Conservation (phyloP, 2,329 filamentous ascomycete species). For the Tolypocladium ovalisporum region DNA sequence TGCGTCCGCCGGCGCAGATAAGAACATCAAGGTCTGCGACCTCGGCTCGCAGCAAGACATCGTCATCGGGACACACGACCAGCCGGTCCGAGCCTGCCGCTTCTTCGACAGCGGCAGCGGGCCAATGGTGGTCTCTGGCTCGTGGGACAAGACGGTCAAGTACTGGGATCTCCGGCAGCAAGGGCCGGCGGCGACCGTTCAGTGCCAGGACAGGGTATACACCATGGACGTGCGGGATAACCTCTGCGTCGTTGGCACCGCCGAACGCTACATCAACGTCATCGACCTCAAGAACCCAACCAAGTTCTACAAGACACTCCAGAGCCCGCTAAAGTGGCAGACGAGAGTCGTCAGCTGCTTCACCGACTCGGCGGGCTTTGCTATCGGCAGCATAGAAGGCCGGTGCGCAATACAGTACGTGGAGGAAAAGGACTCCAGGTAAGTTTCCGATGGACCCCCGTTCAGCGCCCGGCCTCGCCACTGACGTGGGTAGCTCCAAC, state of each 20-base stretch:
- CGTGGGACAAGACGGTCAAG: slow-evolving; percentile 84
- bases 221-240: slow-evolving; percentile 85
- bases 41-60: slow-evolving; percentile 54
- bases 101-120: slow-evolving; percentile 64
- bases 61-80: slow-evolving; percentile 76
- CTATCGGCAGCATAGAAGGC: slow-evolving; percentile 92
- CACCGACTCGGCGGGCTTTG: slow-evolving; percentile 80
- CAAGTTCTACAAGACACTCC: slow-evolving; percentile 91
- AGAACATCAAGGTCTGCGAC: slow-evolving; percentile 81
- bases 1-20: slow-evolving; percentile 80
- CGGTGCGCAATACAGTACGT: slow-evolving; percentile 97
- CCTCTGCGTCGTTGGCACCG: slow-evolving; percentile 82
- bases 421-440: slow-evolving; percentile 83
- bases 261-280: slow-evolving; percentile 93
- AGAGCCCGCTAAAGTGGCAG: slow-evolving; percentile 97
- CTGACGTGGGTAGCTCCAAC: slow-evolving; percentile 52
- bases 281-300: slow-evolving; percentile 80
- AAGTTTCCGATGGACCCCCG: slow-evolving; percentile 13
- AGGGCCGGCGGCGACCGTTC: slow-evolving; percentile 52
- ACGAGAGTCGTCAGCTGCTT: slow-evolving; percentile 94
- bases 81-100: slow-evolving; percentile 66
- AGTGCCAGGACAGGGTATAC: slow-evolving; percentile 72
- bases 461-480: background rate
- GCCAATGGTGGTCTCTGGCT: slow-evolving; percentile 83
- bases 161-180: slow-evolving; percentile 73